Evolutionary conservation across 495 filamentous ascomycete genomes (phyloP).

Genomic region (Chaetomium cochliodes): DNA sequence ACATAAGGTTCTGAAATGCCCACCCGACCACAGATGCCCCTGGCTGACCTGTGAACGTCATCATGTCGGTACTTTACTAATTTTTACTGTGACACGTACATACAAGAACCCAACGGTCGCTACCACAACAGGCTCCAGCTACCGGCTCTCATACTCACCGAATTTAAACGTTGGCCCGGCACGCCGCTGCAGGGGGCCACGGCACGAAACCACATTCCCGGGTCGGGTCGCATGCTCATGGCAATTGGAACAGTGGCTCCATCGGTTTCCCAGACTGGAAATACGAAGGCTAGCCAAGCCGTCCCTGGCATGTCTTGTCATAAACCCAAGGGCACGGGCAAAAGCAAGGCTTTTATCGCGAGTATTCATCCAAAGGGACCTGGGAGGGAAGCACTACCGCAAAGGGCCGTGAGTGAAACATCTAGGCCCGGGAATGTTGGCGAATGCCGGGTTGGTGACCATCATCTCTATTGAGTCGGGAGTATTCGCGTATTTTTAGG

Average conservation of each 20-base stretch:
- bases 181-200: neutral
- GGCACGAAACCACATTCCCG: neutral
- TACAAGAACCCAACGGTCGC: too few species aligned
- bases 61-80: too few species aligned
- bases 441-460: neutral
- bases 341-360: neutral
- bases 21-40: neutral
- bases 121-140: neutral
- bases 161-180: neutral
- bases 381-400: neutral
- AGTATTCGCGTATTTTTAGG: too few species aligned
- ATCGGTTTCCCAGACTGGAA: too few species aligned
- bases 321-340: neutral
- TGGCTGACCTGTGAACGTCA: neutral
- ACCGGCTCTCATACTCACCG: neutral
- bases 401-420: neutral
- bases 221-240: neutral
- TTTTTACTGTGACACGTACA: too few species aligned
- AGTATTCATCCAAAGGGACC: neutral
- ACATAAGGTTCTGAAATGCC: neutral
- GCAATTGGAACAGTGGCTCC: too few species aligned
- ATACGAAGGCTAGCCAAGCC: neutral
- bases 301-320: neutral
- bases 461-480: too few species aligned
- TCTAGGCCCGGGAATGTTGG: neutral